These are phyloP conservation scores for Phytophthora cactorum DNA, from an alignment of 352 stramenopile genomes.

Conservation along the genomic window DNA sequence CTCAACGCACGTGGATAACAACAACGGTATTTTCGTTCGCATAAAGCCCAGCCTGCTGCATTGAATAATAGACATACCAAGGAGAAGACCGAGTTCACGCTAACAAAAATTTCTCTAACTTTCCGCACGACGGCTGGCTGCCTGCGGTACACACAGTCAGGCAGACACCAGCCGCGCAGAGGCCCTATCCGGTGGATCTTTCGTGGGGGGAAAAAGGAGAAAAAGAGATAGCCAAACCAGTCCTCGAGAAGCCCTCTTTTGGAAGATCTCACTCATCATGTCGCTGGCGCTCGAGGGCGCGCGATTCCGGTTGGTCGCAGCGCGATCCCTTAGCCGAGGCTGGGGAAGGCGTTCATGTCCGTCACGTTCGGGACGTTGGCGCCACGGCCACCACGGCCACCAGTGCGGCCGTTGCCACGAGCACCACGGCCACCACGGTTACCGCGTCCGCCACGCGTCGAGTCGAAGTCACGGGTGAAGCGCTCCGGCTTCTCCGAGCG, in stretches of 20 bases:
- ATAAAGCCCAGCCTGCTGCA: conserved; percentile 63
- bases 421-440: conserved; percentile 64
- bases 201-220: conserved; percentile 64
- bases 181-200: conserved; percentile 73
- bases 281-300: conserved; percentile 49
- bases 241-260: conserved; percentile 46
- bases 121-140: conserved; percentile 47
- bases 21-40: conserved; percentile 58
- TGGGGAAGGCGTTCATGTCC: conserved; percentile 88
- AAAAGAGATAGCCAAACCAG: conserved; percentile 53
- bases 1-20: conserved; percentile 24
- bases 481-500: conserved; percentile 73
- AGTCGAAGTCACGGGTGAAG: conserved; percentile 69
- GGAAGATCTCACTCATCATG: conserved; percentile 63
- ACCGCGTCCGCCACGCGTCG: conserved; percentile 53
- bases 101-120: conserved; percentile 86
- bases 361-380: conserved; percentile 69
- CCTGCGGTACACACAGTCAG: conserved; percentile 43
- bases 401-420: conserved; percentile 50
- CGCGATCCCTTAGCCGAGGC: conserved; percentile 65
- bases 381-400: conserved; percentile 44
- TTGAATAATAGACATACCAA: conserved; percentile 85
- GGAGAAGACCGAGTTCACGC: conserved; percentile 59
- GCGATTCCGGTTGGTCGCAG: conserved; percentile 35
- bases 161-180: conserved; percentile 50